A percentile compares a stretch with the other conserved stretches of the same genome.
These are phyloP conservation scores for Trichophyton equinum DNA, from an alignment of 2,329 filamentous ascomycete species.

Conservation along the genomic window DNA sequence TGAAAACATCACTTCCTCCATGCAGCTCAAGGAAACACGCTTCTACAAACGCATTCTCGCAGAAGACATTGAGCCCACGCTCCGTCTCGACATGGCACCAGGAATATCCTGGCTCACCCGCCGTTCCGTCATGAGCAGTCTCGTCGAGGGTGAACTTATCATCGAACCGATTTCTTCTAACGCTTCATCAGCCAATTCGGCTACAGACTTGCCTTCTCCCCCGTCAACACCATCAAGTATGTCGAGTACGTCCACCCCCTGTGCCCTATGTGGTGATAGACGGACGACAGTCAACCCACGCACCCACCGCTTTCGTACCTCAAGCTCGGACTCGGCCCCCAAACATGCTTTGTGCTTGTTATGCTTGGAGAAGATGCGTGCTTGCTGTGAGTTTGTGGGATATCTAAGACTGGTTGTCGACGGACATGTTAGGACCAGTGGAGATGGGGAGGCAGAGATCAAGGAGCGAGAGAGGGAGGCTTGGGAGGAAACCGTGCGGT, in stretches of 20 bases:
- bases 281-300: conserved; percentile 62
- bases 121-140: conserved; percentile 66
- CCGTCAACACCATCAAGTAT: background rate
- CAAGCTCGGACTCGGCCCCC: conserved; percentile 73
- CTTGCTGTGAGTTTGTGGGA: conserved; percentile 83
- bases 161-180: conserved; percentile 66
- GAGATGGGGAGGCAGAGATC: conserved; percentile 49
- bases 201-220: background rate
- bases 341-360: conserved; percentile 82
- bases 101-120: conserved; percentile 89
- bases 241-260: conserved; percentile 47
- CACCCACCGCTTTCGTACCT: conserved; percentile 78
- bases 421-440: conserved; percentile 77
- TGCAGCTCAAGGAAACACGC: conserved; percentile 69
- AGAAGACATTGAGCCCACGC: conserved; percentile 89
- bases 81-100: conserved; percentile 78
- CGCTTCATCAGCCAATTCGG: conserved; percentile 31
- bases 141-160: conserved; percentile 72
- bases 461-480: conserved; percentile 53
- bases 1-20: conserved; percentile 30
- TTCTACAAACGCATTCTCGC: conserved; percentile 84
- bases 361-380: conserved; percentile 70
- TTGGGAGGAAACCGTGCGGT: conserved; percentile 85
- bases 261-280: conserved; percentile 77
- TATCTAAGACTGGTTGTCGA: conserved; percentile 87